A percentile compares a stretch with the other conserved stretches of the same genome.
Evolutionary conservation across 225 moss, liverwort and hornwort species (phyloP).

Genomic region (Thuidium tamariscinum): DNA sequence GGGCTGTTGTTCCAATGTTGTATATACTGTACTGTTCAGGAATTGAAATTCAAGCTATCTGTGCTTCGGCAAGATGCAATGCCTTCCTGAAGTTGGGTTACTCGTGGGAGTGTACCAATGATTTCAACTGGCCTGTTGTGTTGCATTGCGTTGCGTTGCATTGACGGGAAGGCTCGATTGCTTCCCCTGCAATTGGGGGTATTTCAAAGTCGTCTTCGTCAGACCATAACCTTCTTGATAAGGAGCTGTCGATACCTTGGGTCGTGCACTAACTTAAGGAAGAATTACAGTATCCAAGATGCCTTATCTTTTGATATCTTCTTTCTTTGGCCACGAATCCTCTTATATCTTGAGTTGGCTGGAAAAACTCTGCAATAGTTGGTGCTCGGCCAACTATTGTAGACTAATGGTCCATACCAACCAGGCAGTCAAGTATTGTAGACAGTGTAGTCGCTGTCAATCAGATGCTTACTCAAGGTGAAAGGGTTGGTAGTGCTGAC

Average conservation of each 20-base stretch:
- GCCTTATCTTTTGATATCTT: not conserved
- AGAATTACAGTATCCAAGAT: not conserved
- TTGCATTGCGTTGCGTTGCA: not conserved
- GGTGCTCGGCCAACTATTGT: not conserved
- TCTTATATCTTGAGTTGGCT: not conserved
- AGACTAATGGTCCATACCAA: not conserved
- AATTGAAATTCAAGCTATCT: not conserved
- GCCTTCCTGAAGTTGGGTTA: not conserved
- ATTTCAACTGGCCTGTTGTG: not conserved
- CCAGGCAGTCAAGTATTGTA: not conserved
- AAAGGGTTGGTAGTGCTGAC: not conserved
- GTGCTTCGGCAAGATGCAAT: not conserved
- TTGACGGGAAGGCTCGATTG: not conserved
- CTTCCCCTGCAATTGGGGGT: not conserved
- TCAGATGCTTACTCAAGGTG: not conserved
- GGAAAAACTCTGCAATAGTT: not conserved
- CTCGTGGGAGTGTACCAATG: not conserved
- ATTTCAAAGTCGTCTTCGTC: not conserved
- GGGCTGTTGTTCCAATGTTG: not conserved
- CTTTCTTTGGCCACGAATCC: not conserved
- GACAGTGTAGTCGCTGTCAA: not conserved
- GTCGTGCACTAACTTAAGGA: not conserved
- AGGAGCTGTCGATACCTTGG: not conserved
- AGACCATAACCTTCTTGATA: not conserved
- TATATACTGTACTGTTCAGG: conserved; percentile 3